Conservation (phyloP, 306 rosid species). For the Prunus persica region DNA sequence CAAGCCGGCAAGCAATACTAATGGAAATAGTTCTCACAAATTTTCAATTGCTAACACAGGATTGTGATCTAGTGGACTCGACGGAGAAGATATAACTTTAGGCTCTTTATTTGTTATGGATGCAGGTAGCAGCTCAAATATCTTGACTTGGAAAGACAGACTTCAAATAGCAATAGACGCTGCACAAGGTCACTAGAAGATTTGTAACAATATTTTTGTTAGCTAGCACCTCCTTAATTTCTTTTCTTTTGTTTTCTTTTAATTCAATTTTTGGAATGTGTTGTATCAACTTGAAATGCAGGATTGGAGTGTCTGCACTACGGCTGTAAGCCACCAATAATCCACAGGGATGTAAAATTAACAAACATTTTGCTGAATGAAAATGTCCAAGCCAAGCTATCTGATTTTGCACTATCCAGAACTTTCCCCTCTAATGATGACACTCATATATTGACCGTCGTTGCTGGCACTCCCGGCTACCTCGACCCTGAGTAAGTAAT, state of each 20-base stretch:
- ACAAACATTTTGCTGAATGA: constrained; percentile 44
- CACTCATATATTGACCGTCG: constrained; percentile 26
- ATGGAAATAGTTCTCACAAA: background rate
- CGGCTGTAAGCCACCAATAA: constrained; percentile 28
- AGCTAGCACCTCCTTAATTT: background rate
- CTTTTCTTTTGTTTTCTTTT: background rate
- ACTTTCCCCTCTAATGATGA: background rate
- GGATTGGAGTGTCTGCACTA: constrained; percentile 21
- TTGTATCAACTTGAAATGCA: background rate
- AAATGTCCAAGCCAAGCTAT: constrained; percentile 39
- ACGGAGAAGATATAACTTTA: too few species aligned
- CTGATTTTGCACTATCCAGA: constrained; percentile 51
- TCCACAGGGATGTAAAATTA: constrained; percentile 58
- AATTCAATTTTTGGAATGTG: background rate
- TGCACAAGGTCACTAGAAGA: constrained; percentile 30
- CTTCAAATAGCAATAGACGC: constrained; percentile 37
- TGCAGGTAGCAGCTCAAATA: background rate
- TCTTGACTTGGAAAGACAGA: constrained; percentile 37
- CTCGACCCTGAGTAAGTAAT: constrained; percentile 22
- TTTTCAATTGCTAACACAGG: background rate
- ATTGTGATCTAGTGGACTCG: background rate
- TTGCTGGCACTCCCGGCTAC: constrained; percentile 51
- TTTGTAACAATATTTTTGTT: too few species aligned
- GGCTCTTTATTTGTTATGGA: background rate
- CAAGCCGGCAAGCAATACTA: background rate